Conservation (phyloP, 1,284 basidiomycete species). For the Caloboletus firmus region DNA sequence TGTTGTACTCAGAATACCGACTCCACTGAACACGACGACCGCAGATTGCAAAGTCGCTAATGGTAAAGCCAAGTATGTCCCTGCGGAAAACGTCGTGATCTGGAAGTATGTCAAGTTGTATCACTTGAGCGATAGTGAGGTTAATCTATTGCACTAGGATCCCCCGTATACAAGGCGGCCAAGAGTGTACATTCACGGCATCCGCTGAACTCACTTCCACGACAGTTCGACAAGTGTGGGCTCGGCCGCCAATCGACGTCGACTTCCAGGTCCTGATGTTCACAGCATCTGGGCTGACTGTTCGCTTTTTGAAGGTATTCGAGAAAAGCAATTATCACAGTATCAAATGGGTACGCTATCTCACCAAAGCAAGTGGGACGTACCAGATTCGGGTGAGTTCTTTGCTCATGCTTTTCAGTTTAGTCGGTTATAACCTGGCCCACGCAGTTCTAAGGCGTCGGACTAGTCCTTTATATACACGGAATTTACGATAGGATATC, state of each 20-base stretch:
- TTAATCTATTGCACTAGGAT: conserved; percentile 56
- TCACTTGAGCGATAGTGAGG: not conserved
- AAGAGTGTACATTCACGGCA: conserved; percentile 85
- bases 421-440: not conserved
- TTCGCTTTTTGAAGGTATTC: conserved; percentile 97
- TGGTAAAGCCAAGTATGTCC: conserved; percentile 97
- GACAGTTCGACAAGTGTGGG: conserved; percentile 93
- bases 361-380: conserved; percentile 83
- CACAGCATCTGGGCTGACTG: conserved; percentile 92
- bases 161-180: conserved; percentile 87
- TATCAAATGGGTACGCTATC: conserved; percentile 90
- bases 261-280: conserved; percentile 99
- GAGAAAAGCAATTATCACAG: conserved; percentile 94
- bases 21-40: conserved; percentile 89
- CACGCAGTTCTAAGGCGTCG: conserved; percentile 25
- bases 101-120: conserved; percentile 83
- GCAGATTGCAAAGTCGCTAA: conserved; percentile 89
- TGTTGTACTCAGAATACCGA: conserved; percentile 91
- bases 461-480: conserved; percentile 18
- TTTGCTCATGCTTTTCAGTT: not conserved
- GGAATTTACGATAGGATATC: conserved; percentile 31
- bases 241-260: conserved; percentile 94
- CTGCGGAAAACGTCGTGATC: conserved; percentile 91
- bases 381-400: conserved; percentile 81
- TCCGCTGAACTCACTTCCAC: conserved; percentile 84